These are phyloP conservation scores for Podospora comata DNA, from an alignment of 495 filamentous ascomycete species.

Conservation along the genomic window DNA sequence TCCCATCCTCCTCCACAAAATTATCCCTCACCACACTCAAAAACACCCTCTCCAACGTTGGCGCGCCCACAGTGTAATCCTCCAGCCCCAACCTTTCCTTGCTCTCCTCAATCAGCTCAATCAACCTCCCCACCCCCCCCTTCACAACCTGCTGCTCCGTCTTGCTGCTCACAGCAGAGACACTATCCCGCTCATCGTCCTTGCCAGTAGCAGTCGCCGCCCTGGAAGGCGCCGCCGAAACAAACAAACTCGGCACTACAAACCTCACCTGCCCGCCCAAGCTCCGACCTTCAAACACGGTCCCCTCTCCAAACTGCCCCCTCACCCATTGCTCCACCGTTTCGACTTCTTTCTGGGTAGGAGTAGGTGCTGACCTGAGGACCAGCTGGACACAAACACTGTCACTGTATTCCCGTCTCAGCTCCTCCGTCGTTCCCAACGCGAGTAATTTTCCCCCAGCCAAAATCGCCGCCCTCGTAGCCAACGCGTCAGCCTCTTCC, in stretches of 20 bases:
- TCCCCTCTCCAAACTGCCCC: slow-evolving; percentile 49
- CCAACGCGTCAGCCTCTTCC: slow-evolving; percentile 73
- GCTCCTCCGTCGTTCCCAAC: slow-evolving; percentile 57
- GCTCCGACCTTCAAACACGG: slow-evolving; percentile 61
- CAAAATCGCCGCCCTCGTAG: slow-evolving; percentile 64
- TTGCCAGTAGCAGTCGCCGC: not conserved
- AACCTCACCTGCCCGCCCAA: slow-evolving; percentile 80
- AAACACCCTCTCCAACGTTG: slow-evolving; percentile 81
- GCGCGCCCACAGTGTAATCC: slow-evolving; percentile 72
- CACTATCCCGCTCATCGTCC: slow-evolving; percentile 51
- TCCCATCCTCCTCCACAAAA: slow-evolving; percentile 67
- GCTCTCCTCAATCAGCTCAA: slow-evolving; percentile 54
- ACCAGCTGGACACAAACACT: slow-evolving; percentile 66
- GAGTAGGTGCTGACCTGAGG: slow-evolving; percentile 64
- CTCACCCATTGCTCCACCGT: slow-evolving; percentile 59
- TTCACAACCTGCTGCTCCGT: not conserved
- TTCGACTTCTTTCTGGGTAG: slow-evolving; percentile 59
- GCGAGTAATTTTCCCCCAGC: slow-evolving; percentile 59
- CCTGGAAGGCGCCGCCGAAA: not conserved
- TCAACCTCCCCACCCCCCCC: slow-evolving; percentile 27
- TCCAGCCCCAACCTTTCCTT: slow-evolving; percentile 63
- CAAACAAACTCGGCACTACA: slow-evolving; percentile 53
- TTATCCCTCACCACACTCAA: slow-evolving; percentile 71
- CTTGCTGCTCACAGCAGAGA: not conserved
- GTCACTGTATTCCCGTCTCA: slow-evolving; percentile 58